Base-by-base conservation (phyloP, 2,329 filamentous ascomycete genomes). In the Ramichloridium luteum region DNA sequence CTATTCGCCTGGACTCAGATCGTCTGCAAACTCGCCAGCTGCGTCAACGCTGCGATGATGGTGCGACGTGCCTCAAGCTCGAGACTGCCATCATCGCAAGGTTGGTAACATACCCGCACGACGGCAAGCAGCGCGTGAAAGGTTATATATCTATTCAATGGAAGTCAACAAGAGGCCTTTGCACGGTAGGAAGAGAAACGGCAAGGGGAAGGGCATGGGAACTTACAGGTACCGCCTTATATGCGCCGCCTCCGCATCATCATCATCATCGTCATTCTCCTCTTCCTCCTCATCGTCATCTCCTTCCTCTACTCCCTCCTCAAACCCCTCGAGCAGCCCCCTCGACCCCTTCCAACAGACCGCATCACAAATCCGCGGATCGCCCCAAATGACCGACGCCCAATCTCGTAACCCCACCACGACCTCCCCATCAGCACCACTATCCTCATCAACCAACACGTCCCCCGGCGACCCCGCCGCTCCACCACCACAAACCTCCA, bases 341-440 rank as follows among this genome's bases (percentile, higher is more conserved):
- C n/a, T n/a, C n/a, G n/a, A n/a, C n/a, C n/a, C n/a, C n/a, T n/a
- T n/a, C n/a, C n/a, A n/a, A 25, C 43, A 59, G 32, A 67, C 67
- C 13, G 66, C 60, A 34, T 66, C 65, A 5, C 59, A 64, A 59
- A 74, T 63, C 37, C 65, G 56, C 6, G 65, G 53, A 48, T 74
- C 70, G 2, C 70, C 70, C 68, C 69, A 74, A 3, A 72, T 46
- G 10, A 65, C 62, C 31, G 60, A 63, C 6, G 66, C 64, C 35
- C 68, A 68, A 34, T 69, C 69, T 9, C 68, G 48, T 8, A 74
- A 43, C 2, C 68, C 70, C 1, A 59, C 60, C 5, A 74, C 43
- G 1, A 59, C 64, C 8, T 51, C 47, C 18, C 61, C 58, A 36
- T 74, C 59, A 16, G 74, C 44, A 8, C 73, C 50, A 4, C 72